phyloP scores from a whole-genome alignment of 768 basidiomycete genomes.

The Termitomyces sp. region DNA sequence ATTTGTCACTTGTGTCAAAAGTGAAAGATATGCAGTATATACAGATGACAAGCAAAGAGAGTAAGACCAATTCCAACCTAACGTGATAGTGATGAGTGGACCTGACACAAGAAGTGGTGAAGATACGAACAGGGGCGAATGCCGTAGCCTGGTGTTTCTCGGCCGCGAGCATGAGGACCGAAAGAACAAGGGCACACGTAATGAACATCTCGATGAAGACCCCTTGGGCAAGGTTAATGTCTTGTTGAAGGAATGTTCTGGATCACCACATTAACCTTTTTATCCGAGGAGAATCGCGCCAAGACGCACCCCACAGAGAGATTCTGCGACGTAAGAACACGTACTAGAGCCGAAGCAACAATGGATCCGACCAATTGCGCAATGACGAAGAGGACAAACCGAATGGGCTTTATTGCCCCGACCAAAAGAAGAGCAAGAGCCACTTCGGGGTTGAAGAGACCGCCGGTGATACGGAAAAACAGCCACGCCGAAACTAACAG shows the following conservation, averaged over 20 bases:
- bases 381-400: constrained; percentile 56
- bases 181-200: constrained; percentile 53
- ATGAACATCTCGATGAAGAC: constrained; percentile 75
- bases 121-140: constrained; percentile 54
- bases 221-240: constrained; percentile 51
- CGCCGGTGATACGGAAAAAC: constrained; percentile 62
- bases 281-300: background rate
- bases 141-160: constrained; percentile 67
- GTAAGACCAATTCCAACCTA: constrained; percentile 67
- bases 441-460: constrained; percentile 65
- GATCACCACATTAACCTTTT: constrained; percentile 8
- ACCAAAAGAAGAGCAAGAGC: constrained; percentile 56
- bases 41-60: constrained; percentile 62
- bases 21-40: constrained; percentile 15
- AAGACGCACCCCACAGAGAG: constrained; percentile 50
- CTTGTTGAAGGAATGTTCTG: constrained; percentile 46
- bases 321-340: constrained; percentile 50
- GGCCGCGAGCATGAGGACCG: constrained; percentile 72
- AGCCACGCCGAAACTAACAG: constrained; percentile 65
- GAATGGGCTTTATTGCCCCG: constrained; percentile 50
- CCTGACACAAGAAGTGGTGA: background rate
- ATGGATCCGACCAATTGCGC: constrained; percentile 64
- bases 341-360: constrained; percentile 52
- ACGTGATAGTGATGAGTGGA: background rate
- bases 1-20: background rate